Evolutionary conservation across 192 early-diverging fungal species (phyloP).

Genomic region (Coemansia sp.): DNA sequence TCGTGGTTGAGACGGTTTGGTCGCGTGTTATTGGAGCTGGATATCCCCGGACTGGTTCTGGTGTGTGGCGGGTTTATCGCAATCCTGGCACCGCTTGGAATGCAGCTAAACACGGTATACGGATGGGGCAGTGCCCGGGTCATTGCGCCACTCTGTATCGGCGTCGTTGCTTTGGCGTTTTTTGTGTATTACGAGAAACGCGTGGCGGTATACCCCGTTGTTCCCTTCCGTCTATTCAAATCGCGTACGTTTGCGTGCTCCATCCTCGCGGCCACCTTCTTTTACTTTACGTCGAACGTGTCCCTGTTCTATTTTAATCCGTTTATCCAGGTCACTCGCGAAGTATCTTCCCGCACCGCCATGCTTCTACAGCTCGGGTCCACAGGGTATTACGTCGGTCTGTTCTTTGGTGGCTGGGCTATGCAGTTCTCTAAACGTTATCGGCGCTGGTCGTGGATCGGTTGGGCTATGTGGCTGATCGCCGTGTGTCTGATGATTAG

Average conservation of each 20-base stretch:
- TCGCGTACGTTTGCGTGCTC: constrained; percentile 43
- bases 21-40: constrained; percentile 24
- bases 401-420: constrained; percentile 48
- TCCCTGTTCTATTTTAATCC: constrained; percentile 45
- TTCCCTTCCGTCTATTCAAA: constrained; percentile 37
- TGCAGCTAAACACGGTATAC: constrained; percentile 48
- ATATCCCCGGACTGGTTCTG: constrained; percentile 29
- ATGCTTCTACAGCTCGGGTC: constrained; percentile 45
- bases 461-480: constrained; percentile 40
- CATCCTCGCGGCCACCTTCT: constrained; percentile 31
- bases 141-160: constrained; percentile 47
- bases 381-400: constrained; percentile 35
- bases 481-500: constrained; percentile 47
- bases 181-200: constrained; percentile 59
- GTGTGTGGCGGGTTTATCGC: constrained; percentile 40
- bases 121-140: constrained; percentile 56
- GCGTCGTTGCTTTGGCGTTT: constrained; percentile 17
- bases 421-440: constrained; percentile 45
- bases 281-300: constrained; percentile 45
- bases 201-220: constrained; percentile 65
- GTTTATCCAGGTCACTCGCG: constrained; percentile 42
- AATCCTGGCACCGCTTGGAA: constrained; percentile 39
- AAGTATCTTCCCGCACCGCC: constrained; percentile 30
- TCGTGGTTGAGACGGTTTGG: neutral
- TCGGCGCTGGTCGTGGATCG: constrained; percentile 42